Evolutionary conservation across 1,139 yeast genomes (phyloP).

Genomic region (Pichia sp.): DNA sequence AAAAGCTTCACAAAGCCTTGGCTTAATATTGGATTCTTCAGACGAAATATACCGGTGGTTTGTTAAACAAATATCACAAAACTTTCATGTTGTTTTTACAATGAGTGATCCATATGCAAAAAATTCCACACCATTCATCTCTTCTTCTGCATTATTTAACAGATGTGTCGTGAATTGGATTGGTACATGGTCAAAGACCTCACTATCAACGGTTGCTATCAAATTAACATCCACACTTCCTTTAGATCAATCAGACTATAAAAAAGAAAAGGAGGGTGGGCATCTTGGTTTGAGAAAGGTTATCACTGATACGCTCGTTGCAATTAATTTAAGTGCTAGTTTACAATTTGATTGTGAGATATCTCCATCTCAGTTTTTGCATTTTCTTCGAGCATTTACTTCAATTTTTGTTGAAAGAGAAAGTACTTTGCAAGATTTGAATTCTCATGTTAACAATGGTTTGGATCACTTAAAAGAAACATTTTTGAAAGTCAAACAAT

Average conservation of each 20-base stretch:
- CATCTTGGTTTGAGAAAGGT: conserved; percentile 39
- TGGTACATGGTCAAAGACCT: conserved; percentile 67
- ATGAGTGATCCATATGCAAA: conserved; percentile 48
- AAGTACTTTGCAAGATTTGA: conserved; percentile 52
- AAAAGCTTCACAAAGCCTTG: conserved; percentile 55
- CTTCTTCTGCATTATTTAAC: conserved; percentile 89
- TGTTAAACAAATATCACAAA: conserved; percentile 55
- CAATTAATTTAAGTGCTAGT: conserved; percentile 34
- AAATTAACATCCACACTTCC: conserved; percentile 39
- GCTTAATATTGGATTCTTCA: conserved; percentile 58
- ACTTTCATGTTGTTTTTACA: conserved; percentile 79
- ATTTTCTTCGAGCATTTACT: conserved; percentile 45
- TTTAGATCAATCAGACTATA: conserved; percentile 42
- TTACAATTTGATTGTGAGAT: neutral
- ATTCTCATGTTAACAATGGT: conserved; percentile 69
- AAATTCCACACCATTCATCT: conserved; percentile 36
- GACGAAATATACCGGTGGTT: conserved; percentile 78
- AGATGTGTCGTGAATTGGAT: conserved; percentile 88
- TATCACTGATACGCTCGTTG: conserved; percentile 40
- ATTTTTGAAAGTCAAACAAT: conserved; percentile 59
- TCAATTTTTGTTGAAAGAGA: conserved; percentile 40
- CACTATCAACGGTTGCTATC: conserved; percentile 46
- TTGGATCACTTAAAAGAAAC: conserved; percentile 73
- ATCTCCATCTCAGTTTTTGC: conserved; percentile 53
- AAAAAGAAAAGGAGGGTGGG: conserved; percentile 28